A percentile compares a stretch with the other conserved stretches of the same genome.
Evolutionary conservation across 495 filamentous ascomycete genomes (phyloP).

Genomic region (Chaetomium tenue): DNA sequence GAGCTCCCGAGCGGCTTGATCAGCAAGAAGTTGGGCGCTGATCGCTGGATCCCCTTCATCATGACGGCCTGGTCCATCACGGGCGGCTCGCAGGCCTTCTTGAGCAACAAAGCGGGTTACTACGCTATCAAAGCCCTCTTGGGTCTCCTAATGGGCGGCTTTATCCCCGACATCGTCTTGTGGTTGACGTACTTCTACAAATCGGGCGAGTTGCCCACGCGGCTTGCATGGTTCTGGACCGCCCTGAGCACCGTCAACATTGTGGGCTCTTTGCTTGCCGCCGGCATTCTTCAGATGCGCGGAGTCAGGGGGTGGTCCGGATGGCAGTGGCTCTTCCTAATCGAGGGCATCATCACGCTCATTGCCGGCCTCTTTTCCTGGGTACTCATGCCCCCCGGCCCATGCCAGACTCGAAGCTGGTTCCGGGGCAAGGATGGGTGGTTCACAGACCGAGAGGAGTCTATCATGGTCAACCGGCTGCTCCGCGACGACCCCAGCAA

Average conservation of each 20-base stretch:
- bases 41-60: conserved; percentile 67
- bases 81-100: conserved; percentile 32
- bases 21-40: conserved; percentile 69
- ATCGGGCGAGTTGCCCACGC: conserved; percentile 49
- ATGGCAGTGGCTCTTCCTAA: conserved; percentile 56
- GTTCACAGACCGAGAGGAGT: conserved; percentile 58
- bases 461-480: conserved; percentile 60
- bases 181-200: conserved; percentile 57
- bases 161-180: conserved; percentile 53
- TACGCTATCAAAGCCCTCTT: conserved; percentile 40
- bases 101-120: conserved; percentile 39
- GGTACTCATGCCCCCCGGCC: conserved; percentile 15
- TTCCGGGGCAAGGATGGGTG: conserved; percentile 53
- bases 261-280: conserved; percentile 49
- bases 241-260: conserved; percentile 53
- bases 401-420: conserved; percentile 51
- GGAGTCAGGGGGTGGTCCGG: conserved; percentile 52
- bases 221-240: conserved; percentile 30
- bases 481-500: conserved; percentile 64
- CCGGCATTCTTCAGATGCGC: conserved; percentile 50
- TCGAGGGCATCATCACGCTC: conserved; percentile 50
- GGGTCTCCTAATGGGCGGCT: conserved; percentile 51
- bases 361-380: conserved; percentile 44
- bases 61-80: conserved; percentile 54
- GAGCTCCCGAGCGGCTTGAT: conserved; percentile 73